These are phyloP conservation scores for Naematelia aurantialba DNA, from an alignment of 768 basidiomycete genomes.

Conservation along the genomic window DNA sequence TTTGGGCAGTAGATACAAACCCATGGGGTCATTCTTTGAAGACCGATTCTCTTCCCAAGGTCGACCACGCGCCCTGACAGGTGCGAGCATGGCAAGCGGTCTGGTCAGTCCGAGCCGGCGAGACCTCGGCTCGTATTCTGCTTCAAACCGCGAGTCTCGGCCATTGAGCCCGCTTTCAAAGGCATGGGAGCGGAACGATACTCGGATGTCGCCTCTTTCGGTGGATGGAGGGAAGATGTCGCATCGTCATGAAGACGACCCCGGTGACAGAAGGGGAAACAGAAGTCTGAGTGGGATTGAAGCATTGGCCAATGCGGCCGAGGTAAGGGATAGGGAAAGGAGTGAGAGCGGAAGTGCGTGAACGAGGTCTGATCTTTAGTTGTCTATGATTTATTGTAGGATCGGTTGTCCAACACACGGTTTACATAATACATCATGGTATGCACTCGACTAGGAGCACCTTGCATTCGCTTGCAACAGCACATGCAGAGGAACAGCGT, in stretches of 20 bases:
- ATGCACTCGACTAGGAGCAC: too few relatives aligned
- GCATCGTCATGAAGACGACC: background rate
- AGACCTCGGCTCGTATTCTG: background rate
- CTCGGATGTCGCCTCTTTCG: background rate
- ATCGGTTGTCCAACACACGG: background rate
- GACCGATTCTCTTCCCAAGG: background rate
- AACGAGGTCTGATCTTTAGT: background rate
- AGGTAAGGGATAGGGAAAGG: conserved; percentile 17
- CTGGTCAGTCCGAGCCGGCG: conserved; percentile 1
- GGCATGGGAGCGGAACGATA: background rate
- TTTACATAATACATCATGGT: too few relatives aligned
- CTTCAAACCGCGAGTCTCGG: background rate
- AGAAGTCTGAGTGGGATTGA: conserved; percentile 18
- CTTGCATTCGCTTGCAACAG: too few relatives aligned
- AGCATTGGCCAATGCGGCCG: conserved; percentile 23
- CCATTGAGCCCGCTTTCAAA: background rate
- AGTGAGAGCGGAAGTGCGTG: background rate
- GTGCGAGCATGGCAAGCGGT: background rate
- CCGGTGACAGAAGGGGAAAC: conserved; percentile 1
- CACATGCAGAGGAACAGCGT: too few relatives aligned
- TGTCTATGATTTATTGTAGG: background rate
- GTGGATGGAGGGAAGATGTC: background rate
- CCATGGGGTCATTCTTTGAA: background rate
- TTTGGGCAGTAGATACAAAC: background rate
- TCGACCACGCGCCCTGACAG: background rate